Evolutionary conservation across 768 basidiomycete genomes (phyloP), one percentile per base, ranked within the genome.

Genomic region (Psilocybe azurescens): DNA sequence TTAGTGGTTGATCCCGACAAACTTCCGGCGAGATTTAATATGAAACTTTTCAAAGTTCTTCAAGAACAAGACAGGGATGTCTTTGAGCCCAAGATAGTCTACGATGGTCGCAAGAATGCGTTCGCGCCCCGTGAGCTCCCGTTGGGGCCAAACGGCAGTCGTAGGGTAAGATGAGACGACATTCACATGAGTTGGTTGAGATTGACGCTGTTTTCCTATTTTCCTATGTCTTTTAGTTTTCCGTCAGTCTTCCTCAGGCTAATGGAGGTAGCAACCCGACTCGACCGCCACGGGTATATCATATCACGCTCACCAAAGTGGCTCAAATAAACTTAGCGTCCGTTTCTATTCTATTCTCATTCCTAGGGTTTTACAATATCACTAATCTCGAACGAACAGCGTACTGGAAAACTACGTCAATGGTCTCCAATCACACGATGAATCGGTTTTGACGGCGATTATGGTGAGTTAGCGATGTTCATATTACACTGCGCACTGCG

Each of bases 51-150:
- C 56, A 79, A 80, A 5, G 76, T 75, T 5, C 73, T 94, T 10
- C 92, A 94, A 68, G 70, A 75, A 0, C 78, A 83, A 3, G 82
- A 86, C 2, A 84, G 85, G 0, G 73, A 81, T n/a, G 75, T 91
- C 7, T 94, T 94, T 70, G 89, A 84, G 1, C 91, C 89, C 6
- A 86, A 81, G 3, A 86, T 81, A 10, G 90, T 85, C 0, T 94
- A 94, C 59, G 93, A 94, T 62, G 91, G 92, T 0, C 81, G 87
- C 41, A 93, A 93, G 73, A 93, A 91, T 65, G 70, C 81, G 10
- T 94, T 90, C 68, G 77, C 88, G 3, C 74, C 86, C 9, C 78
- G 81, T 20, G 75, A 81, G 50, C 79, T 93, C 5, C 82, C 86
- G 0, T 83, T 95, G 13, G 85, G 84, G 13, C 77, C 76, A 0